phyloP scores from a whole-genome alignment of 805 yeast genomes.

The Spathaspora sp. region DNA sequence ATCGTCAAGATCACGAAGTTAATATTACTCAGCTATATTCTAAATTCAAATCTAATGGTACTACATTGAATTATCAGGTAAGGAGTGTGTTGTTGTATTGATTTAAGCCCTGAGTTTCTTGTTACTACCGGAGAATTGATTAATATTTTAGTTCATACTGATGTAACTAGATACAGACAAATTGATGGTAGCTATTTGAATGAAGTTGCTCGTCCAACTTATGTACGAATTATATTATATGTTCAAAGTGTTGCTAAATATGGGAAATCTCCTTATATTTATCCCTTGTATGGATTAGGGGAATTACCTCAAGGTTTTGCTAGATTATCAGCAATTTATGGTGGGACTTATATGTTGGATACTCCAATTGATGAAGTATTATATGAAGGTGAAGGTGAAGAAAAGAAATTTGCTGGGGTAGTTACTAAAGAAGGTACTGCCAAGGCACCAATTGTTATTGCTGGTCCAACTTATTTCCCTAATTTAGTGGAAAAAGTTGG shows the following conservation, averaged over 20 bases:
- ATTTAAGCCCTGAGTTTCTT: constrained; percentile 90
- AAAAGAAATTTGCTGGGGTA: constrained; percentile 69
- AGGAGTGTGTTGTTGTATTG: constrained; percentile 97
- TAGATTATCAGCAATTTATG: constrained; percentile 91
- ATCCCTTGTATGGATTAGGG: constrained; percentile 94
- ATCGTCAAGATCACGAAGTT: constrained; percentile 92
- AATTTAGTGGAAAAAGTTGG: constrained; percentile 70
- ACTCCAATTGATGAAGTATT: constrained; percentile 90
- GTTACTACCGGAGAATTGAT: constrained; percentile 98
- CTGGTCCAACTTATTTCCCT: constrained; percentile 98
- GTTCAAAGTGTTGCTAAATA: constrained; percentile 89
- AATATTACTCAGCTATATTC: constrained; percentile 65
- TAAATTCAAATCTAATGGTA: constrained; percentile 78
- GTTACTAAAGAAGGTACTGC: constrained; percentile 89
- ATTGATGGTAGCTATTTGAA: constrained; percentile 88
- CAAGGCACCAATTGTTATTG: constrained; percentile 88
- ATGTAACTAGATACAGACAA: constrained; percentile 93
- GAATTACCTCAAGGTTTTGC: constrained; percentile 99
- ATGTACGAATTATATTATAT: constrained; percentile 80
- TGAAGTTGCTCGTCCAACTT: constrained; percentile 88
- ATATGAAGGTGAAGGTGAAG: constrained; percentile 55
- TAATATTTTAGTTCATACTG: constrained; percentile 90
- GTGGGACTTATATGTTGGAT: constrained; percentile 97
- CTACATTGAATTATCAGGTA: constrained; percentile 72
- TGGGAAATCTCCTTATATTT: constrained; percentile 94